phyloP scores from a whole-genome alignment of 306 rosid genomes.

The Cucumis melo region DNA sequence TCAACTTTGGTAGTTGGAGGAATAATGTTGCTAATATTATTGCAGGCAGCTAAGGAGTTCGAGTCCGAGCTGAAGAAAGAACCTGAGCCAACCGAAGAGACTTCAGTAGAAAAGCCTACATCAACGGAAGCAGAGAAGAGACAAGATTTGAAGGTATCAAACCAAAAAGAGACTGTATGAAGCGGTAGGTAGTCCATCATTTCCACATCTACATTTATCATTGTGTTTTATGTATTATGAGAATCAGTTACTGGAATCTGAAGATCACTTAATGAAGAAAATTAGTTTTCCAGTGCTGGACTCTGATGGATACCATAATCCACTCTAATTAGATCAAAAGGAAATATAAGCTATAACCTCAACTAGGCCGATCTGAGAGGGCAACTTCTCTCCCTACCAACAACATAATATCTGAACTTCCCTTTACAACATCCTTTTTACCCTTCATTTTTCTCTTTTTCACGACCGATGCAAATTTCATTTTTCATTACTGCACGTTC shows the following conservation, averaged over 20 bases:
- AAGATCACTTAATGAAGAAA: constrained; percentile 12
- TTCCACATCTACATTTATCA: constrained; percentile 1
- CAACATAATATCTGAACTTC: background rate
- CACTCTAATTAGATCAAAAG: background rate
- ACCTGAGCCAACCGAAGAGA: constrained; percentile 34
- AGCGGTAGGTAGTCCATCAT: constrained; percentile 8
- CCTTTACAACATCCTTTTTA: background rate
- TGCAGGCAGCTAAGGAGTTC: constrained; percentile 95
- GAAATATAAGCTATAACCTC: background rate
- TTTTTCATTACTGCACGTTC: background rate
- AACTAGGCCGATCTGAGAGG: background rate
- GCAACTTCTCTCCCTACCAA: background rate
- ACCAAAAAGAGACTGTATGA: constrained; percentile 64
- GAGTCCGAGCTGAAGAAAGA: constrained; percentile 79
- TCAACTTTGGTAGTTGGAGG: background rate
- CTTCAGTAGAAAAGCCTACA: constrained; percentile 28
- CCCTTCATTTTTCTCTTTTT: background rate
- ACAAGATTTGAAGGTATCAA: constrained; percentile 41
- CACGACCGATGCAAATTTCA: background rate
- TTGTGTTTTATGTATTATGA: constrained; percentile 8
- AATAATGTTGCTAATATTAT: constrained; percentile 13
- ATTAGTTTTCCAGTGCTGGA: background rate
- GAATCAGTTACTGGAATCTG: constrained; percentile 1
- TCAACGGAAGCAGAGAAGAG: constrained; percentile 42
- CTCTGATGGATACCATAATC: background rate